These are phyloP conservation scores for Calonectria honghensis DNA, from an alignment of 2,329 filamentous ascomycete species.

Conservation along the genomic window DNA sequence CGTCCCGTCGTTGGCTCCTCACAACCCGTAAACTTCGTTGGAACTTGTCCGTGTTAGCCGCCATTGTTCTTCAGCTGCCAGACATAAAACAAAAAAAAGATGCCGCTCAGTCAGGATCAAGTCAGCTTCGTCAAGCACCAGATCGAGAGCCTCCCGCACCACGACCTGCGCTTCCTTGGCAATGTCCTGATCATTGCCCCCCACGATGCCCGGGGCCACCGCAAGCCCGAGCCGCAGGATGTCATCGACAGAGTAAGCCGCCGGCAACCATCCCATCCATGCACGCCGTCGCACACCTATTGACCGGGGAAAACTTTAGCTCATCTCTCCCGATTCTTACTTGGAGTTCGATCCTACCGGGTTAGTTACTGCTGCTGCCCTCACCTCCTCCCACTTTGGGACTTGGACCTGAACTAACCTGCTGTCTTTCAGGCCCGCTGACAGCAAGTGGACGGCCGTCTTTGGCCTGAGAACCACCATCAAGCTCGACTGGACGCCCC, in stretches of 20 bases:
- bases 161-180: constrained; percentile 16
- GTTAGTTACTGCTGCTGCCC: neutral
- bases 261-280: neutral
- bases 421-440: neutral
- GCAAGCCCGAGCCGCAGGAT: constrained; percentile 22
- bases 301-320: constrained; percentile 8
- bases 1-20: neutral
- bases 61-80: too few relatives aligned
- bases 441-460: constrained; percentile 21
- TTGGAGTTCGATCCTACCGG: constrained; percentile 17
- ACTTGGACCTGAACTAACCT: neutral
- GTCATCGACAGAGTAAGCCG: constrained; percentile 23
- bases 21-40: neutral
- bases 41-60: neutral
- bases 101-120: constrained; percentile 15
- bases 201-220: constrained; percentile 14
- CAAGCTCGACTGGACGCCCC: constrained; percentile 14
- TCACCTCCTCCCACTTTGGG: neutral
- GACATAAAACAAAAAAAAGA: neutral
- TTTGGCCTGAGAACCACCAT: constrained; percentile 19
- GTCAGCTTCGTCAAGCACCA: constrained; percentile 10
- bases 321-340: constrained; percentile 18
- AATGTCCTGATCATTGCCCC: constrained; percentile 5
- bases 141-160: constrained; percentile 5
- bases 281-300: neutral